Base-by-base conservation (phyloP, 352 stramenopile genomes). In the Thalassiosira hispida region DNA sequence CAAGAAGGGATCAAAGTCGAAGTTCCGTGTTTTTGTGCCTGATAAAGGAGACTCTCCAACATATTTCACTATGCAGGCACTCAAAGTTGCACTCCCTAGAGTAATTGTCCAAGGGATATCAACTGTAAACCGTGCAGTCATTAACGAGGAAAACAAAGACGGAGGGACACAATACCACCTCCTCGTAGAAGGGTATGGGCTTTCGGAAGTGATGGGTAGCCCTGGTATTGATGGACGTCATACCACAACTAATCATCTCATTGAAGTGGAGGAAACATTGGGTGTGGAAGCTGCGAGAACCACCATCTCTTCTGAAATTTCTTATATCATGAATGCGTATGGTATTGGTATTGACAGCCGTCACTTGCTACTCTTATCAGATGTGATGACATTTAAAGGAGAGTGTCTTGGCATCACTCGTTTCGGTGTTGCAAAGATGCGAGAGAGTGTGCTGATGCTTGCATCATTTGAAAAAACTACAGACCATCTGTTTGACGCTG, bases 361-460 rank as follows among this genome's bases (percentile, higher is more conserved):
- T n/a, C 98, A 99, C 89, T 91, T 99, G 79, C 97, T 99, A 88
- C 90, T 99, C 46, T 85, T 99, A 46, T 98, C 97, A 40, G 98
- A 99, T 90, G 97, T 99, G 52, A 99, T 99, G 98, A 99, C 98
- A 47, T 99, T 98, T 84, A 98, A 99, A 79, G 83, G 97, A 29
- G 92, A 97, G 77, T 88, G 97, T 31, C 83, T 98, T 25, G 95
- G 94, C 38, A 97, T 98, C 65, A 98, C 94, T 9, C 82, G 97
- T 20, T 99, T 99, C 86, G 98, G 98, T 83, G 98, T 99, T 64
- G 97, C 97, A 40, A 99, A 99, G 89, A 99, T 99, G 97, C 97
- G 98, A 84, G 97, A 99, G 85, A 98, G 95, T 69, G 97, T 99
- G 53, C 90, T 99, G 40, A 99, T 99, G 96, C 91, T 99, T 25